Evolutionary conservation across 2,329 filamentous ascomycete species (phyloP), one percentile per base, ranked within the genome.

Genomic region (Hymenoscyphus scutula): DNA sequence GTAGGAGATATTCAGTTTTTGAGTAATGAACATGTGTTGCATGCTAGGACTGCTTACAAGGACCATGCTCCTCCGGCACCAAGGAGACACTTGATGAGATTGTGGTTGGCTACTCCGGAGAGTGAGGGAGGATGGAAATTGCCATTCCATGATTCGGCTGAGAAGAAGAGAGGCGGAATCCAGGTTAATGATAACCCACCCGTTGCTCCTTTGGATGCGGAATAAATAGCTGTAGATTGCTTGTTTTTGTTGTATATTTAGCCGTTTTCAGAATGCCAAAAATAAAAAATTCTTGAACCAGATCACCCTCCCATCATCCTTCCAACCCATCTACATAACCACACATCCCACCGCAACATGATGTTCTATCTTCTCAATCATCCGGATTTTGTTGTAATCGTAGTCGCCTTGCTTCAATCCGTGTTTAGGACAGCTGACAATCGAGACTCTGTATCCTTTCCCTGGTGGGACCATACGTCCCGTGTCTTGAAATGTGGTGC

Each of bases 1-100:
- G 84, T 95, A 19, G 92, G 92, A 56, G 92, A 96, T 72, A 93
- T 96, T 66, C 92, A 96, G 76, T 94, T 96, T 76, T 73, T 96
- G 62, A 86, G 86, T 69, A 96, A 96, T 74, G 83, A 84, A 56
- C 91, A 96, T 73, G 82, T 95, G 2, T 76, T 96, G 56, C 92
- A 96, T 74, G 89, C 91, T 0, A 79, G 92, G 56, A 96, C 92
- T 0, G 90, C 83, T 30, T 96, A 96, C 77, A 90, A 81, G 66
- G 90, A 91, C 70, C 81, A 84, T 75, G 83, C 84, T 17, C 86
- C 89, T 32, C 88, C 89, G 51, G 81, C 81, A 25, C 90, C 90
- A 0, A 79, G 90, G 38, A 82, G 92, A 54, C 92, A 96, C 73
- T 77, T 96, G 29, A 89, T 96, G 81, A 82, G 92, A 54, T 77